Conservation (phyloP, 345 rosid genomes). For the Arabis alpina region DNA sequence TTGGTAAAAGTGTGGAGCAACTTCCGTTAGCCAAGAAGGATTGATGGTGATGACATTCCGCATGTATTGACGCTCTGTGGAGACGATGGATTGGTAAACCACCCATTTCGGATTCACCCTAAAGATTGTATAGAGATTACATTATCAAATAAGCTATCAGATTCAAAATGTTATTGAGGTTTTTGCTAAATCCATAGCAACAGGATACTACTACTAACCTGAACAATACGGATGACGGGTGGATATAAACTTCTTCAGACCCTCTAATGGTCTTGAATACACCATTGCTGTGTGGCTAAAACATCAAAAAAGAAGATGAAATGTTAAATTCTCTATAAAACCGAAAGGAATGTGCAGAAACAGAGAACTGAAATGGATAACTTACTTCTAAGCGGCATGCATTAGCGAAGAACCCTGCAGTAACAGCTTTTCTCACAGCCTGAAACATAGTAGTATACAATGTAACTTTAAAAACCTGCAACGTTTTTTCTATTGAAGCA, state of each 20-base stretch:
- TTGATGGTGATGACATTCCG: slow-evolving; percentile 78
- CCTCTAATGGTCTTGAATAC: slow-evolving; percentile 87
- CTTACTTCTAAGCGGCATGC: slow-evolving; percentile 83
- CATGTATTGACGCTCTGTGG: slow-evolving; percentile 89
- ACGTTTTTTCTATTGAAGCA: slow-evolving; percentile 5
- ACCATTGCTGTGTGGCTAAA: slow-evolving; percentile 76
- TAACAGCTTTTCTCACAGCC: slow-evolving; percentile 85
- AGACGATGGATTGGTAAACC: slow-evolving; percentile 77
- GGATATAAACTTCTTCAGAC: slow-evolving; percentile 86
- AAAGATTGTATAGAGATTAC: slow-evolving; percentile 33
- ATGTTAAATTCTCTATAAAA: not conserved
- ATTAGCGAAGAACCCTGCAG: slow-evolving; percentile 89
- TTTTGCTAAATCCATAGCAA: slow-evolving; percentile 11
- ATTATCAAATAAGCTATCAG: slow-evolving; percentile 23
- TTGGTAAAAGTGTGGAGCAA: slow-evolving; percentile 83
- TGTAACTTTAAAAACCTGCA: slow-evolving; percentile 7
- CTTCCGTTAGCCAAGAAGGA: slow-evolving; percentile 82
- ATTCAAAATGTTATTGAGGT: slow-evolving; percentile 10
- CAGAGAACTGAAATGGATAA: slow-evolving; percentile 10
- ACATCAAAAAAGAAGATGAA: not conserved
- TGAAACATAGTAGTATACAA: slow-evolving; percentile 44
- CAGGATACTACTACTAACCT: slow-evolving; percentile 54
- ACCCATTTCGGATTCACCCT: slow-evolving; percentile 97
- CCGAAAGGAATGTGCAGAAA: slow-evolving; percentile 6
- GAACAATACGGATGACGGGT: slow-evolving; percentile 90